These are phyloP conservation scores for Mallotus nudiflorus DNA, from an alignment of 345 rosid genomes.

Conservation along the genomic window DNA sequence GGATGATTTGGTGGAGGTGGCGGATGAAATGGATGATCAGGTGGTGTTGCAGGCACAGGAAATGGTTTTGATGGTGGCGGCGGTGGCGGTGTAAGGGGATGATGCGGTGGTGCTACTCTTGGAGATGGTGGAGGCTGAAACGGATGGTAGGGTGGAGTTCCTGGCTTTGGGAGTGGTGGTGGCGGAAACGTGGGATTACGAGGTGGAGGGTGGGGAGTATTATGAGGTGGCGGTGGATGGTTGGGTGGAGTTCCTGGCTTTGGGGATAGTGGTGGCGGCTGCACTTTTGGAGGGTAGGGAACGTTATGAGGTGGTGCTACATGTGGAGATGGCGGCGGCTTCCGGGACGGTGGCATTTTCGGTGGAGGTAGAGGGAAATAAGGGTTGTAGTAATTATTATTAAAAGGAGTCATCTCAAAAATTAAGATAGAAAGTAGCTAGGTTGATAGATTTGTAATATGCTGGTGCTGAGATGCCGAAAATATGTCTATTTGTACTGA, in stretches of 20 bases:
- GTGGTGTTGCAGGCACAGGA: constrained; percentile 22
- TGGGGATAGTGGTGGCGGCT: constrained; percentile 2
- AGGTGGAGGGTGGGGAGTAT: constrained; percentile 22
- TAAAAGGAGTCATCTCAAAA: constrained; percentile 27
- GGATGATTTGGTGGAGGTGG: constrained; percentile 42
- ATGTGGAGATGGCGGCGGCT: constrained; percentile 22
- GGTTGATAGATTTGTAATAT: background rate
- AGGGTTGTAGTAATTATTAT: constrained; percentile 21
- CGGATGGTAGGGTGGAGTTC: constrained; percentile 35
- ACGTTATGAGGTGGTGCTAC: constrained; percentile 7
- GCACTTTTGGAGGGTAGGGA: constrained; percentile 21
- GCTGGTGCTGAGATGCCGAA: constrained; percentile 6
- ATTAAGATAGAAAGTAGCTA: background rate
- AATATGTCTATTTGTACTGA: constrained; percentile 21
- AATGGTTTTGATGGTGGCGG: constrained; percentile 18
- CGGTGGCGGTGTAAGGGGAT: background rate
- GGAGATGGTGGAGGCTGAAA: constrained; percentile 41
- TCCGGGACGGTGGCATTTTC: constrained; percentile 8
- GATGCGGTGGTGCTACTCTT: constrained; percentile 5
- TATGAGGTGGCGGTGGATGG: constrained; percentile 34
- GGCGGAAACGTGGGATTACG: constrained; percentile 20
- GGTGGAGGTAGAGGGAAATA: constrained; percentile 41
- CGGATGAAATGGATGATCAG: constrained; percentile 29
- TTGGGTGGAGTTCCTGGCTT: constrained; percentile 14
- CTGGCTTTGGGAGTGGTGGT: background rate